Base-by-base conservation (phyloP, 441 rosid species). In the Aquilaria agallochum region DNA sequence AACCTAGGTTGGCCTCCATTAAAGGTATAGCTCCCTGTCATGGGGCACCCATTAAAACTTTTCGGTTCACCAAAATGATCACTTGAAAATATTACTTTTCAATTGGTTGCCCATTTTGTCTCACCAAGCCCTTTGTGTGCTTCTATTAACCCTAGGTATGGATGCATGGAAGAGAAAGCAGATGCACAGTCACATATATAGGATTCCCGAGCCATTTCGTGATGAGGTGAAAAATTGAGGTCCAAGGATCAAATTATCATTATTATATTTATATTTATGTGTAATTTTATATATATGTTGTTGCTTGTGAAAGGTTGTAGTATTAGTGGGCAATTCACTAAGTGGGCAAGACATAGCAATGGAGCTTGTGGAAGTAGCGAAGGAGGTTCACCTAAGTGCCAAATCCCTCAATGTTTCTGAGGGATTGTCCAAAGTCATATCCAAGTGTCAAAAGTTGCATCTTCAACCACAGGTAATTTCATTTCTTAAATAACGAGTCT, bases 291-390 rank as follows among this genome's bases (percentile, higher is more conserved):
- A 9, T 36, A 5, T 15, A 36, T 36, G 42, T 11, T 27, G 2
- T 46, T 7, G 6, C 27, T 53, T 3, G 42, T 36, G 62, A 27
- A 69, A 91, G 98, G 87, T 83, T 7, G 96, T 93, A 47, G 94
- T 93, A 68, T 84, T 90, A 3, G 84, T 93, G 69, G 98, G 97
- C 44, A 86, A 77, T 64, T 88, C 96, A 15, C 60, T 73, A 68
- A 93, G 98, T 45, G 98, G 96, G 20, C 96, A 90, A 75, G 98
- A 93, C 70, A 79, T 88, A 83, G 86, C 97, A 55, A 85, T 90
- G 83, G 98, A 90, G 86, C 83, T 90, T 42, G 88, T 78, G 48
- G 84, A 75, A 63, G 86, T 82, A 60, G 92, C 97, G 58, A 86
- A 80, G 65, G 86, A 93, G 79, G 88, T 90, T 32, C 83, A 90